Percentiles rank a stretch among this genome's conserved stretches.
These are phyloP conservation scores for Viola pubescens DNA, from an alignment of 441 rosid genomes.

Conservation along the genomic window DNA sequence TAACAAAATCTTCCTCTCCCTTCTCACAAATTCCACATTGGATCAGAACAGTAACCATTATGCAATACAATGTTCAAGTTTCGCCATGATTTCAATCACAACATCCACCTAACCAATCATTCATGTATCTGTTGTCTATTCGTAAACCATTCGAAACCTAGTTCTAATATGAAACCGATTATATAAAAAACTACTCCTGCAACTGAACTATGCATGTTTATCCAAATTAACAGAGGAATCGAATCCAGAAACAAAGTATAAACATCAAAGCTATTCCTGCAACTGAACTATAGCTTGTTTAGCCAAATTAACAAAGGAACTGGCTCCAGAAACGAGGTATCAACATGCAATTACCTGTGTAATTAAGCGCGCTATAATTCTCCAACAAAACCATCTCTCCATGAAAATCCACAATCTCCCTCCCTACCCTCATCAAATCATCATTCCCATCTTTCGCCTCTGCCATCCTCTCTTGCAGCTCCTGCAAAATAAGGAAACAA, in stretches of 20 bases:
- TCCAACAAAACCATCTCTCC: constrained; percentile 90
- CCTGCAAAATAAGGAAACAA: constrained; percentile 31
- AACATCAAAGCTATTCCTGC: background rate
- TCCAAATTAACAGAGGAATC: background rate
- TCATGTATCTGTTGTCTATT: too few species aligned
- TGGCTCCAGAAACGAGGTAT: background rate
- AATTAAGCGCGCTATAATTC: constrained; percentile 91
- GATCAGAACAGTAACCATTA: background rate
- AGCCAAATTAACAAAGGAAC: background rate
- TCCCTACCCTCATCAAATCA: constrained; percentile 49
- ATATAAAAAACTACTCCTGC: background rate
- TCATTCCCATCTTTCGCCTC: constrained; percentile 37
- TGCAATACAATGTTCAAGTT: too few species aligned
- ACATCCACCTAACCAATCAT: too few species aligned
- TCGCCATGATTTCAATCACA: too few species aligned
- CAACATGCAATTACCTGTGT: constrained; percentile 42
- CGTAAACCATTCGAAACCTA: too few species aligned
- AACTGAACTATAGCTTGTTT: background rate
- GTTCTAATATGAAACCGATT: too few species aligned
- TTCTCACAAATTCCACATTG: background rate
- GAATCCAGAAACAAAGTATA: too few species aligned
- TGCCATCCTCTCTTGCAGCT: constrained; percentile 56
- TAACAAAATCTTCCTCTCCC: background rate
- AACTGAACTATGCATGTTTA: background rate
- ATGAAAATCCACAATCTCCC: constrained; percentile 78